A percentile compares a stretch with the other conserved stretches of the same genome.
phyloP scores from a whole-genome alignment of 345 rosid genomes.

The Euphorbia pulcherrima region DNA sequence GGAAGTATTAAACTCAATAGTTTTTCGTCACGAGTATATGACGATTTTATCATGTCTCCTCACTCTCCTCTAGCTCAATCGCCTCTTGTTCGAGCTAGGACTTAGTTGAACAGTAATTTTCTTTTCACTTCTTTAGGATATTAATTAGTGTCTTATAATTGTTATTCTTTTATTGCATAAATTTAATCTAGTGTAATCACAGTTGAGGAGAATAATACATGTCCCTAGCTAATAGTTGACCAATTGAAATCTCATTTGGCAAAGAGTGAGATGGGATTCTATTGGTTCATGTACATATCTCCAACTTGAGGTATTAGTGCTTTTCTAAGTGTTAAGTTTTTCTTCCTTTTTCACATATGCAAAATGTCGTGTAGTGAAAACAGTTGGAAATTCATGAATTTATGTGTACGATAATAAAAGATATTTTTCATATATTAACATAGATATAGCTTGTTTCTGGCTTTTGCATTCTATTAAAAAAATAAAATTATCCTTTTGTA shows the following conservation, averaged over 20 bases:
- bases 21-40: slow-evolving; percentile 42
- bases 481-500: no score
- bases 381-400: no score
- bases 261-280: no score
- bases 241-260: no score
- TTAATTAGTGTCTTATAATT: neutral
- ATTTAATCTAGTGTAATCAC: neutral
- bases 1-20: slow-evolving; percentile 56
- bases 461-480: no score
- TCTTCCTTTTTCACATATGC: no score
- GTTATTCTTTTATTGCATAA: neutral
- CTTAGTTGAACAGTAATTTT: neutral
- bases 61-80: slow-evolving; percentile 63
- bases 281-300: slow-evolving; percentile 4
- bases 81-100: slow-evolving; percentile 71
- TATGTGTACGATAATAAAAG: no score
- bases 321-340: neutral
- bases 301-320: no score
- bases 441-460: no score
- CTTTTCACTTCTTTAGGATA: neutral
- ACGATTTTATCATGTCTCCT: slow-evolving; percentile 70
- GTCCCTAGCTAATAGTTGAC: no score
- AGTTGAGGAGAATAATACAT: neutral
- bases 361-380: no score
- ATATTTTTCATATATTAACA: neutral